phyloP scores from a whole-genome alignment of 768 basidiomycete species.

The Infundibulicybe gibba region DNA sequence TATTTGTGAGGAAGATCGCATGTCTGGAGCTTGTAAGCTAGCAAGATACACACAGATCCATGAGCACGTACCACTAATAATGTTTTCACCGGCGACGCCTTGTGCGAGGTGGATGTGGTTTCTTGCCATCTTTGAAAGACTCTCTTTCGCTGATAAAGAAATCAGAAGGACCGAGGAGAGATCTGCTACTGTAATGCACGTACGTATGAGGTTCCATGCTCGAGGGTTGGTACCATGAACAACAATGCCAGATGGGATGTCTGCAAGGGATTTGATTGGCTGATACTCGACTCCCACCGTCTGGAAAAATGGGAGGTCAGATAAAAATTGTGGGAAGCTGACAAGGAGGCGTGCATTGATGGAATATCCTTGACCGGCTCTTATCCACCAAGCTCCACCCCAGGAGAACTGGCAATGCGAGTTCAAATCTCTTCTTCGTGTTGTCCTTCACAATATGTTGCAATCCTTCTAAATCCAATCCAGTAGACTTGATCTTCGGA shows the following conservation, averaged over 20 bases:
- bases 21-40: conserved; percentile 36
- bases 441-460: conserved; percentile 26
- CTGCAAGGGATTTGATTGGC: conserved; percentile 49
- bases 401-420: conserved; percentile 33
- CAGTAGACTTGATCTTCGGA: too few species aligned
- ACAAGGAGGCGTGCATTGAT: conserved; percentile 50
- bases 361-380: conserved; percentile 90
- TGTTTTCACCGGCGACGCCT: conserved; percentile 58
- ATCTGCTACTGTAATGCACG: conserved; percentile 8
- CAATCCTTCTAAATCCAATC: too few species aligned
- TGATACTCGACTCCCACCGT: conserved; percentile 64
- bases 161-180: too few species aligned
- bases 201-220: conserved; percentile 76
- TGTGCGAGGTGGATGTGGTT: conserved; percentile 95
- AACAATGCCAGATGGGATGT: conserved; percentile 63
- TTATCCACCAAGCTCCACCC: conserved; percentile 70
- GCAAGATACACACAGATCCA: background rate
- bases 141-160: conserved; percentile 47
- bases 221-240: conserved; percentile 75
- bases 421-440: conserved; percentile 61
- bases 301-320: conserved; percentile 28
- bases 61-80: conserved; percentile 68
- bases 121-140: conserved; percentile 80
- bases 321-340: background rate
- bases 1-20: conserved; percentile 74